Base-by-base conservation (phyloP, 805 yeast species). In the Kluyveromyces dobzhanskii region DNA sequence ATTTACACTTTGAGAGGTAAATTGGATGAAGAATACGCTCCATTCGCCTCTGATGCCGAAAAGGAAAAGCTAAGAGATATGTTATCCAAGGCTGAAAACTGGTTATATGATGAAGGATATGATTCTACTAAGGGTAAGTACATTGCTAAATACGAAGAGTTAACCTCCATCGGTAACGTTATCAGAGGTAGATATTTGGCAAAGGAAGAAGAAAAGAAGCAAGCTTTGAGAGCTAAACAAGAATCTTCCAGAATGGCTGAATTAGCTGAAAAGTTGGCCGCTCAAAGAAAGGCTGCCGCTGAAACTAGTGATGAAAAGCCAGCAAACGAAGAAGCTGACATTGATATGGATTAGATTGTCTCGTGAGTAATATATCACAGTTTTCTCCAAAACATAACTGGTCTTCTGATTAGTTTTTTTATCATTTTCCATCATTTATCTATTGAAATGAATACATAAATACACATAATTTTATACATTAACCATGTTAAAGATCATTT, bases 71-170 rank as follows among this genome's bases (percentile, higher is more conserved):
- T 92, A 57, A 64, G 75, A 36, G 83, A 69, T 44, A 73, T 82
- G 73, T 75, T 92, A 61, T 62, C 73, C 58, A 81, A 79, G 64
- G 78, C 97, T 50, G 98, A 92, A 75, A 96, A 90, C 61, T 92
- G 99, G 99, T 78, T 92, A 58, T 92, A 92, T 67, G 95, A 84
- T 46, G 98, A 87, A 42, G 97, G 97, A 60, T 87, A 85, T 62
- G 99, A 92, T 65, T 77, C 97, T 47, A 75, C 88, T 58, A 88
- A 92, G 78, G 98, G 92, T 55, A 85, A 83, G 65, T 92, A 90
- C 75, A 80, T 94, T 67, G 97, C 98, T 59, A 88, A 85, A 69
- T 87, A 87, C 69, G 97, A 92, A 70, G 98, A 92, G 68, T 79
- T 92, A 59, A 94, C 96, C 33, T 76, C 95, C 31, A 71, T 80